These are phyloP conservation scores for Pouteria campechiana DNA, from an alignment of 179 eudicot species.

Conservation along the genomic window DNA sequence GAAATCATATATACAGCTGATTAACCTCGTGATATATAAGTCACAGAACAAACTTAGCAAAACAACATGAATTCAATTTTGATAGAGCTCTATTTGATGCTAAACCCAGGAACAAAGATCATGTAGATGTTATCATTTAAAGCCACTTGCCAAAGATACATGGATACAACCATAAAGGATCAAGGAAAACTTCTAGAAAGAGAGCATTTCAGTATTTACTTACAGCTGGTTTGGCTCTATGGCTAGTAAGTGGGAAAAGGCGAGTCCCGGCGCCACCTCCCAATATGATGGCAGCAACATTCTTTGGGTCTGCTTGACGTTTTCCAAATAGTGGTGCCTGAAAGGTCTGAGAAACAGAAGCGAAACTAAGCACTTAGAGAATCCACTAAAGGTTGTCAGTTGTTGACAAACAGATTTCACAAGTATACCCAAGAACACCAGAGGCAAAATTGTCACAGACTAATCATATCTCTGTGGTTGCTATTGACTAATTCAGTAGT, in stretches of 20 bases:
- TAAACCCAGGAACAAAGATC: too few species aligned
- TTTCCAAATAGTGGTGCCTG: slow-evolving; percentile 36
- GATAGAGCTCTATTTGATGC: too few species aligned
- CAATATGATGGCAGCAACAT: slow-evolving; percentile 70
- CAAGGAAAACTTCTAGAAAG: not conserved
- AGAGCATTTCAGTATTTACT: slow-evolving; percentile 2
- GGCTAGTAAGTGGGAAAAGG: slow-evolving; percentile 80
- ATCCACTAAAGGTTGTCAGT: not conserved
- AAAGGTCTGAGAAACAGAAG: slow-evolving; percentile 23
- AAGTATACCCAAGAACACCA: not conserved
- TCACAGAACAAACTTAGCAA: too few species aligned
- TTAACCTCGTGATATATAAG: too few species aligned
- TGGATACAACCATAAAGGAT: not conserved
- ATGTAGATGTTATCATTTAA: not conserved
- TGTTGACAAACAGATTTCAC: not conserved
- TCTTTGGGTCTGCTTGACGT: slow-evolving; percentile 56
- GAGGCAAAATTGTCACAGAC: not conserved
- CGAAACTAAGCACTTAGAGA: not conserved
- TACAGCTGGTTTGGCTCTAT: slow-evolving; percentile 95
- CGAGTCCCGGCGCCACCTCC: slow-evolving; percentile 99
- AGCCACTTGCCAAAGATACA: too few species aligned
- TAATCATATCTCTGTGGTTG: not conserved
- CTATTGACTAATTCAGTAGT: too few species aligned
- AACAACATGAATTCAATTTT: not conserved
- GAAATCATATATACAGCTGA: too few species aligned